phyloP scores from a whole-genome alignment of 1,284 basidiomycete genomes.

The Dichomitus squalens region DNA sequence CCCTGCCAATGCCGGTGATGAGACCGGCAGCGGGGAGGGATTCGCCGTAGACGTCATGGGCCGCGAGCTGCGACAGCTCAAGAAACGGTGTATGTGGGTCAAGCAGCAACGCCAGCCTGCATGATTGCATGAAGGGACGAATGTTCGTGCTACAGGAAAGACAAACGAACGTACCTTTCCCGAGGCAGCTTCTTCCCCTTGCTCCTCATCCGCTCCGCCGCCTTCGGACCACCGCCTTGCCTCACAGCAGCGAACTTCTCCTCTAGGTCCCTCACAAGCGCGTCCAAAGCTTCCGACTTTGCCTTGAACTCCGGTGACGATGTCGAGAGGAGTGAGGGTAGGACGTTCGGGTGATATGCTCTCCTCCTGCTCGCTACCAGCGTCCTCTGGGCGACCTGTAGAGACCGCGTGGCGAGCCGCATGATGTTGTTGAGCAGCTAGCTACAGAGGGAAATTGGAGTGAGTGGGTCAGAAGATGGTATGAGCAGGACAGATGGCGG shows the following conservation, averaged over 20 bases:
- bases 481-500: background rate
- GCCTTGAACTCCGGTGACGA: constrained; percentile 70
- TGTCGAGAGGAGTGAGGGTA: constrained; percentile 72
- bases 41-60: constrained; percentile 86
- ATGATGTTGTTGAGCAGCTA: constrained; percentile 1
- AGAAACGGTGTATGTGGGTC: constrained; percentile 91
- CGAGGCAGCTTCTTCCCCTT: constrained; percentile 87
- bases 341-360: constrained; percentile 66
- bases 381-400: constrained; percentile 15
- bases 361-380: constrained; percentile 19
- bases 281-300: constrained; percentile 69
- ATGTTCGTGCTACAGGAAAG: background rate
- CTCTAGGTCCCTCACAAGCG: constrained; percentile 65
- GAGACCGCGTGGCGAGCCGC: constrained; percentile 11
- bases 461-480: background rate
- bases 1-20: constrained; percentile 85
- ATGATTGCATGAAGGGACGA: too few relatives aligned
- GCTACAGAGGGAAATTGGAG: background rate
- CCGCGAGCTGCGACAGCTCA: constrained; percentile 86
- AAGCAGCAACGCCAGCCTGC: constrained; percentile 68
- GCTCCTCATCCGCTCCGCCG: constrained; percentile 75
- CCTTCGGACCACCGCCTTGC: constrained; percentile 67
- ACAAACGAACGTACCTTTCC: constrained; percentile 62
- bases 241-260: constrained; percentile 57
- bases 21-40: constrained; percentile 88